A percentile compares a stretch with the other conserved stretches of the same genome.
Conservation (phyloP, 768 basidiomycete genomes). For the Amanita exitialis region DNA sequence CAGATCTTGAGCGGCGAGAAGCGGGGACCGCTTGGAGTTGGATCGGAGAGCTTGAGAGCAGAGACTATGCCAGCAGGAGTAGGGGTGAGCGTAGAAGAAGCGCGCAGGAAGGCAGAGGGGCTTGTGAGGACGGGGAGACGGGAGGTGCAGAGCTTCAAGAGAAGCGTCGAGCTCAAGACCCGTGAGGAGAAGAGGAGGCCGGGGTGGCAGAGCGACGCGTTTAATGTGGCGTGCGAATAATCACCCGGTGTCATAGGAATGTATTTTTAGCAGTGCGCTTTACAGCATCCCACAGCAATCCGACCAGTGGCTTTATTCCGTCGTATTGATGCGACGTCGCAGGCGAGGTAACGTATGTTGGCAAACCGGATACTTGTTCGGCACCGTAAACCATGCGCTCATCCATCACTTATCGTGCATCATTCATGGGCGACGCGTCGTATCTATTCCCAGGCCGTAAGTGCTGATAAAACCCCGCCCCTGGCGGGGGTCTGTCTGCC, state of each 20-base stretch:
- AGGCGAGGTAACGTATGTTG: not conserved
- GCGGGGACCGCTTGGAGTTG: slow-evolving; percentile 52
- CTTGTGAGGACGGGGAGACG: slow-evolving; percentile 16
- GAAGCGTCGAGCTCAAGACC: slow-evolving; percentile 31
- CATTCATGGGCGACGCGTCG: not conserved
- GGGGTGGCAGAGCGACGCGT: slow-evolving; percentile 44
- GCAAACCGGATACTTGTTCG: too few species aligned
- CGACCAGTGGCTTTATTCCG: not conserved
- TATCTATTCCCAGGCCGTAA: too few species aligned
- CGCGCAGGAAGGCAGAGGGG: slow-evolving; percentile 8
- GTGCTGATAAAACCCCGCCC: too few species aligned
- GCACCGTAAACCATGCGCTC: not conserved
- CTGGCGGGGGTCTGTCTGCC: not conserved
- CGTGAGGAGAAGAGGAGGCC: slow-evolving; percentile 21
- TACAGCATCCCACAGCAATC: not conserved
- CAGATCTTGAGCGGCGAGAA: slow-evolving; percentile 64
- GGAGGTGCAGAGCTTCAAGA: slow-evolving; percentile 31
- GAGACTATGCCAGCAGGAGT: slow-evolving; percentile 24
- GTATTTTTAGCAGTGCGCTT: not conserved
- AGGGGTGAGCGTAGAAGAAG: slow-evolving; percentile 15
- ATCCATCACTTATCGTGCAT: not conserved
- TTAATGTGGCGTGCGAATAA: slow-evolving; percentile 19
- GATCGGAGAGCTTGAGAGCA: slow-evolving; percentile 26
- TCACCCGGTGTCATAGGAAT: not conserved
- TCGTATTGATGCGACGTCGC: not conserved